These are phyloP conservation scores for Candida tropicalis DNA, from an alignment of 1,139 yeast genomes.

Conservation along the genomic window DNA sequence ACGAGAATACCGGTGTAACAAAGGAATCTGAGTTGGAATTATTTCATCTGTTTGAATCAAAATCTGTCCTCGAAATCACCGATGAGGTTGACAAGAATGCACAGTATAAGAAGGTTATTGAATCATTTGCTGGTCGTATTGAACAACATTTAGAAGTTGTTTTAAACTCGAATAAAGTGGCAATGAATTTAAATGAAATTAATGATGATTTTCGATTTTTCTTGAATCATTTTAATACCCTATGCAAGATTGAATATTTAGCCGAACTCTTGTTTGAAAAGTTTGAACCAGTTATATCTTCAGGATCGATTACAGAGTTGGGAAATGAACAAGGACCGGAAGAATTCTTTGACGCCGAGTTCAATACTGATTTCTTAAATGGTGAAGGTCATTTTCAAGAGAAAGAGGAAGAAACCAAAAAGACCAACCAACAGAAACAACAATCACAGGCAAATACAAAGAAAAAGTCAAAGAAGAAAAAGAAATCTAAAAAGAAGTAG, in stretches of 20 bases:
- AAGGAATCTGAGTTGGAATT: slow-evolving; percentile 15
- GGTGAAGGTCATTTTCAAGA: slow-evolving; percentile 24
- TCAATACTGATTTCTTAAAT: slow-evolving; percentile 28
- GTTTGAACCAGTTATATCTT: slow-evolving; percentile 27
- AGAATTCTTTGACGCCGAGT: slow-evolving; percentile 22
- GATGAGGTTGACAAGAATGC: slow-evolving; percentile 22
- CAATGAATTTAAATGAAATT: slow-evolving; percentile 13
- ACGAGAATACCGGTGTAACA: slow-evolving; percentile 3
- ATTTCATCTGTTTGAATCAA: slow-evolving; percentile 16
- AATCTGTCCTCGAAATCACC: slow-evolving; percentile 18
- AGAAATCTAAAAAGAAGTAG: slow-evolving; percentile 27
- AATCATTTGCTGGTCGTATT: slow-evolving; percentile 18
- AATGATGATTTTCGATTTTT: slow-evolving; percentile 27
- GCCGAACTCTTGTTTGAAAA: slow-evolving; percentile 31
- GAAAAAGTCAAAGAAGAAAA: slow-evolving; percentile 27
- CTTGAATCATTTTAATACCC: slow-evolving; percentile 29
- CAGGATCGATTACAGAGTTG: slow-evolving; percentile 18
- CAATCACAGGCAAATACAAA: slow-evolving; percentile 11
- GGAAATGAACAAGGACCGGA: slow-evolving; percentile 6
- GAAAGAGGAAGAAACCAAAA: slow-evolving; percentile 8
- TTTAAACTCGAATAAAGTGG: slow-evolving; percentile 2
- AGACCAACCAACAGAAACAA: neutral
- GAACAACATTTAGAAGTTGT: slow-evolving; percentile 19
- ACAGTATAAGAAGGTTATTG: slow-evolving; percentile 15
- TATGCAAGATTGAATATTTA: slow-evolving; percentile 34